phyloP scores from a whole-genome alignment of 768 basidiomycete genomes.

The Lactarius deliciosus region DNA sequence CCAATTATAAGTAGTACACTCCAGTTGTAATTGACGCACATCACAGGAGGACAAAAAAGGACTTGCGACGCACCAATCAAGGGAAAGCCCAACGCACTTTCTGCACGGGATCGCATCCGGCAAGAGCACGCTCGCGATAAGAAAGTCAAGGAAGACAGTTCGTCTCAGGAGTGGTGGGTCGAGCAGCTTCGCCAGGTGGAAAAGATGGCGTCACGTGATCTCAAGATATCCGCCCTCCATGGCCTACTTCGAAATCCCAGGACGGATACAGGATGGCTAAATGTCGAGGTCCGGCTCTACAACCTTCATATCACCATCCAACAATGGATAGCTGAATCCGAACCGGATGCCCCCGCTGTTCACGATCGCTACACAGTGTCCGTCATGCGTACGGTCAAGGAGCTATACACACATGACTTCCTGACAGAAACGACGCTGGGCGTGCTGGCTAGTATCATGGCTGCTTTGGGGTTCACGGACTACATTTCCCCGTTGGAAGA shows the following conservation, averaged over 20 bases:
- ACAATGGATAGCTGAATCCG: slow-evolving; percentile 51
- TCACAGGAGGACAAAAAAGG: slow-evolving; percentile 10
- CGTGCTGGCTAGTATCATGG: slow-evolving; percentile 43
- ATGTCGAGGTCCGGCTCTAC: slow-evolving; percentile 53
- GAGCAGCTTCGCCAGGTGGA: slow-evolving; percentile 45
- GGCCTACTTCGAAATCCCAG: slow-evolving; percentile 48
- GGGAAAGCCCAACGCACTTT: slow-evolving; percentile 33
- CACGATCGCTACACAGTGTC: slow-evolving; percentile 49
- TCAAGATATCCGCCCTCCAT: slow-evolving; percentile 39
- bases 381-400: slow-evolving; percentile 51
- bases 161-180: slow-evolving; percentile 48
- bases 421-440: slow-evolving; percentile 40
- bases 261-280: slow-evolving; percentile 44
- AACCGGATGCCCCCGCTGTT: slow-evolving; percentile 38
- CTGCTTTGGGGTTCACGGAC: slow-evolving; percentile 48
- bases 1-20: background rate
- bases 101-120: slow-evolving; percentile 44
- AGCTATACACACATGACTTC: slow-evolving; percentile 40
- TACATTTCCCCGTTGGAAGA: slow-evolving; percentile 36
- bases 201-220: slow-evolving; percentile 34
- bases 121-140: slow-evolving; percentile 45
- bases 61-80: slow-evolving; percentile 35
- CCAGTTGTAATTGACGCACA: background rate
- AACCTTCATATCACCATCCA: slow-evolving; percentile 51
- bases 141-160: slow-evolving; percentile 36